Evolutionary conservation across 257 asterid species (phyloP).

Genomic region (Fraxinus excelsior): DNA sequence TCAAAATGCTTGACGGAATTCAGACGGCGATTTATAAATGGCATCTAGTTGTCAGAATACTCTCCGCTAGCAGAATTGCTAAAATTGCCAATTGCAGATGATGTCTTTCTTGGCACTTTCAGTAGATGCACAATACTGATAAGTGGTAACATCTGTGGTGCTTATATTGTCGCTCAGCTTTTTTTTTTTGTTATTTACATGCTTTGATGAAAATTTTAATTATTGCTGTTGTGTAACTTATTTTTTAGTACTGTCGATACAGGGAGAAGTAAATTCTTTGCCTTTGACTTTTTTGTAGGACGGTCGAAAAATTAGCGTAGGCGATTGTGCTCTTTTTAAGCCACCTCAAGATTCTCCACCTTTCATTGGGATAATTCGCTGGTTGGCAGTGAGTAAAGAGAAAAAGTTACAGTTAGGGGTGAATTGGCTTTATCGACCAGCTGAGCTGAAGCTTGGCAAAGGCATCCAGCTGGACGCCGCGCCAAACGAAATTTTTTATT

Average conservation of each 20-base stretch:
- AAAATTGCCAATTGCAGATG: background rate
- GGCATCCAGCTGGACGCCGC: constrained; percentile 63
- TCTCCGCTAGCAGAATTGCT: background rate
- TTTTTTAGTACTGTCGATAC: background rate
- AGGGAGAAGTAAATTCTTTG: background rate
- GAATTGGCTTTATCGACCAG: constrained; percentile 85
- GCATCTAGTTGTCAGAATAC: background rate
- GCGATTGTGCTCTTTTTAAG: constrained; percentile 86
- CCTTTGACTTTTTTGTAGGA: constrained; percentile 52
- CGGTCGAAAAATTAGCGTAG: constrained; percentile 61
- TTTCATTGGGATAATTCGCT: constrained; percentile 69
- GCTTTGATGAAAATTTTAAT: background rate
- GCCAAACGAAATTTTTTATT: constrained; percentile 84
- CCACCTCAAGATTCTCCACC: constrained; percentile 79
- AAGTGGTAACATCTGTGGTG: background rate
- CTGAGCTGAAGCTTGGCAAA: constrained; percentile 64
- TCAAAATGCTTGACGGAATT: background rate
- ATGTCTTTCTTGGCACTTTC: background rate
- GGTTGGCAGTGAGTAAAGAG: constrained; percentile 44
- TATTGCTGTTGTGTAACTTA: background rate
- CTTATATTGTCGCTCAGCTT: background rate
- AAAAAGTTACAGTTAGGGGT: constrained; percentile 59
- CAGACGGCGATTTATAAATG: background rate
- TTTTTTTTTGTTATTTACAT: background rate
- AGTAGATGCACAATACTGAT: background rate